These are phyloP conservation scores for Silene noctiflora DNA, from an alignment of 179 eudicot species.

Conservation along the genomic window DNA sequence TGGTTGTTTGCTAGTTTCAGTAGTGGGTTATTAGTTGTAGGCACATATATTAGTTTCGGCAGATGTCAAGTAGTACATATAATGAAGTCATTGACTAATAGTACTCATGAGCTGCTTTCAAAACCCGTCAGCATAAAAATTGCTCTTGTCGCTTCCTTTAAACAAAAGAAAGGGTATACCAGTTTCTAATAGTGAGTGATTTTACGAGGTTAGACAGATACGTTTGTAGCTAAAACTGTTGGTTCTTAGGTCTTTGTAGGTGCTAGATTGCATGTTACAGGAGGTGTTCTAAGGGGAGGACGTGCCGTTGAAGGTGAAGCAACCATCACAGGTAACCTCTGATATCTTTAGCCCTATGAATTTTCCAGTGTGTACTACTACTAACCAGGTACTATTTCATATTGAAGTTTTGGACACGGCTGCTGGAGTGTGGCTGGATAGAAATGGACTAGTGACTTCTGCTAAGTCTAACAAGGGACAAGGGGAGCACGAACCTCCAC, in stretches of 20 bases:
- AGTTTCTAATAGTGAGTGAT: background rate
- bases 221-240: slow-evolving; percentile 27
- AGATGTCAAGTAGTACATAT: too few relatives aligned
- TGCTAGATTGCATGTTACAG: slow-evolving; percentile 92
- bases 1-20: slow-evolving; percentile 1
- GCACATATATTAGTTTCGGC: slow-evolving; percentile 4
- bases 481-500: slow-evolving; percentile 57
- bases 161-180: too few relatives aligned
- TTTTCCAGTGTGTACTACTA: background rate
- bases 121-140: background rate
- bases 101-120: background rate
- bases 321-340: slow-evolving; percentile 63
- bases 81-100: background rate
- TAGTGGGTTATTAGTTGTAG: slow-evolving; percentile 4
- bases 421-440: slow-evolving; percentile 98
- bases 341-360: background rate
- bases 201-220: background rate
- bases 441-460: slow-evolving; percentile 84
- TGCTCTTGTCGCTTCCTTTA: background rate
- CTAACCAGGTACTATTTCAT: slow-evolving; percentile 13
- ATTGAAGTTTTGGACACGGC: slow-evolving; percentile 90
- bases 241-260: slow-evolving; percentile 85
- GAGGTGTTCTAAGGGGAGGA: slow-evolving; percentile 93
- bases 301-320: slow-evolving; percentile 91
- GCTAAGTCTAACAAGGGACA: slow-evolving; percentile 55